Evolutionary conservation across 2,329 filamentous ascomycete genomes (phyloP).

Genomic region (Chrysosporium keratinophilum): DNA sequence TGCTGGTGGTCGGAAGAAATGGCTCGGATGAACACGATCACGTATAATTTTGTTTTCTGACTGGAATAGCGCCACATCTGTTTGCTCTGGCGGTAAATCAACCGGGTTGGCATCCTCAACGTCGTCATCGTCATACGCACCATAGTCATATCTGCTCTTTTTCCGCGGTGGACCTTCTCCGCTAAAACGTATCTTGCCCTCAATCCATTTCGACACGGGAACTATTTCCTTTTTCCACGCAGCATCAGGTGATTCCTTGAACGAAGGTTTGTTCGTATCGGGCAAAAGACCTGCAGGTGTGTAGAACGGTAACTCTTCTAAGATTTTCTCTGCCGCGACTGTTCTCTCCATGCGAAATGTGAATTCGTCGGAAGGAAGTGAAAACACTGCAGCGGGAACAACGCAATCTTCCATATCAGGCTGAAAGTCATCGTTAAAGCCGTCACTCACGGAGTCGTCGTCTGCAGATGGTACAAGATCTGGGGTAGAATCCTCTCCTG

Average conservation of each 20-base stretch:
- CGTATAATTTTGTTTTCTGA: conserved; percentile 81
- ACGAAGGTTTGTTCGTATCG: conserved; percentile 46
- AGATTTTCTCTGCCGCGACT: conserved; percentile 61
- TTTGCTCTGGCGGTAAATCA: conserved; percentile 50
- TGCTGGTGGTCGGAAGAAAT: conserved; percentile 85
- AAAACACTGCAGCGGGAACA: conserved; percentile 70
- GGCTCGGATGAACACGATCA: conserved; percentile 78
- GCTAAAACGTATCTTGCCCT: conserved; percentile 64
- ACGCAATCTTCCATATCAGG: conserved; percentile 35
- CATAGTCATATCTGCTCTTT: conserved; percentile 70
- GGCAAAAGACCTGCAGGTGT: conserved; percentile 49
- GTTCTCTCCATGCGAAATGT: conserved; percentile 68
- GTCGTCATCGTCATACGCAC: conserved; percentile 54
- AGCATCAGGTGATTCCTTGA: conserved; percentile 56
- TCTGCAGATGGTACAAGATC: conserved; percentile 57
- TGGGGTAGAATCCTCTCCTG: conserved; percentile 46
- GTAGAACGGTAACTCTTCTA: conserved; percentile 74
- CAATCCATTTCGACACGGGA: conserved; percentile 76
- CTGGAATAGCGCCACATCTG: conserved; percentile 75
- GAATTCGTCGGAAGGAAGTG: conserved; percentile 69
- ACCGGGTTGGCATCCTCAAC: conserved; percentile 47
- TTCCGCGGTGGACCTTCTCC: conserved; percentile 58
- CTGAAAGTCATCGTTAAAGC: conserved; percentile 37
- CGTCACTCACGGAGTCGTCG: conserved; percentile 46
- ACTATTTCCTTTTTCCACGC: conserved; percentile 67